Conservation (phyloP, 768 basidiomycete genomes). For the Leccinum pellstonianum region DNA sequence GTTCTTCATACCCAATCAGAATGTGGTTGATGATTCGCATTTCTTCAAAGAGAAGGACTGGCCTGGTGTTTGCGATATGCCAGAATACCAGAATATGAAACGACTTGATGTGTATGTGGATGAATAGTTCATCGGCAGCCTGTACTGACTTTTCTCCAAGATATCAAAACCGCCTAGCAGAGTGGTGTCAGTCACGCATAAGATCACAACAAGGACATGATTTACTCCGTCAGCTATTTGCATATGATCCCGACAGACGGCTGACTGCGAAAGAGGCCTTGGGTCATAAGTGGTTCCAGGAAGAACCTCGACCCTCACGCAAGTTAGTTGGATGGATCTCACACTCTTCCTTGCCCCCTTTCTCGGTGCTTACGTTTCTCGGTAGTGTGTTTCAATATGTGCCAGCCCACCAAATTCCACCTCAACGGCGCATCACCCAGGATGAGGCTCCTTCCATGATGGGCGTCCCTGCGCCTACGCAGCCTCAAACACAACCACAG, state of each 20-base stretch:
- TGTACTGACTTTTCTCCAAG: constrained; percentile 33
- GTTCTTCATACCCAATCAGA: background rate
- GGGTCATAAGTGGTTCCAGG: constrained; percentile 87
- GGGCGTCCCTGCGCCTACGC: constrained; percentile 53
- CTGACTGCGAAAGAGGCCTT: constrained; percentile 83
- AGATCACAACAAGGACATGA: constrained; percentile 68
- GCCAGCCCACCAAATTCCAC: constrained; percentile 68
- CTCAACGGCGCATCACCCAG: constrained; percentile 84
- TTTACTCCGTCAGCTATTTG: constrained; percentile 81
- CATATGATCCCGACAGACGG: constrained; percentile 86
- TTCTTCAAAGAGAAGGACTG: constrained; percentile 72
- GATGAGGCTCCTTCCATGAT: constrained; percentile 92
- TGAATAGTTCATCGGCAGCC: background rate
- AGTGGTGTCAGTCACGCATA: constrained; percentile 74
- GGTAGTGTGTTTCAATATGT: constrained; percentile 73
- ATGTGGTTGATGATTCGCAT: constrained; percentile 1
- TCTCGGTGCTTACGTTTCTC: constrained; percentile 6
- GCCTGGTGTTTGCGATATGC: constrained; percentile 83
- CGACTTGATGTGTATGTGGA: constrained; percentile 66
- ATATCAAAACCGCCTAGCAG: constrained; percentile 58
- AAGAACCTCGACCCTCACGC: constrained; percentile 81
- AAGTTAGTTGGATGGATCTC: constrained; percentile 56
- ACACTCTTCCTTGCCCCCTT: background rate
- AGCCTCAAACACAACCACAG: constrained; percentile 41
- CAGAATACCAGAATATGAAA: constrained; percentile 83